phyloP scores from a whole-genome alignment of 164 flowering plant genomes.

The Stephania yunnanensis region DNA sequence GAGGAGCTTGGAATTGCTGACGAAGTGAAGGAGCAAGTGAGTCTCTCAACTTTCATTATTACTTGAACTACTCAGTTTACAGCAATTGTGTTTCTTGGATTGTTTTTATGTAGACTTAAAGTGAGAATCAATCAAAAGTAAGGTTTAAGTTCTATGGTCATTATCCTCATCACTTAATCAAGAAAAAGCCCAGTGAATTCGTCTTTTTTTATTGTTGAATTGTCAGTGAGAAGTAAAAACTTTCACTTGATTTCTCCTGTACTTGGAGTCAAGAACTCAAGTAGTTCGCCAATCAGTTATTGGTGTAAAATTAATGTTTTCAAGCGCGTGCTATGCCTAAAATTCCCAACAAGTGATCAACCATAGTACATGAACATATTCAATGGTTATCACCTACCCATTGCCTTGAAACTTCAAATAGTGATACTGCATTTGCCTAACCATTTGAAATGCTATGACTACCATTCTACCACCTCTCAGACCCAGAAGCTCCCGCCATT shows the following conservation, averaged over 20 bases:
- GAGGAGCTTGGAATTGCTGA: constrained; percentile 60
- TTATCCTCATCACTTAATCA: too few species aligned
- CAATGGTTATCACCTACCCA: neutral
- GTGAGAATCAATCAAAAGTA: too few species aligned
- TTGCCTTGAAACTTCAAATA: neutral
- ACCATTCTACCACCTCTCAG: neutral
- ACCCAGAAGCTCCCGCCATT: too few species aligned
- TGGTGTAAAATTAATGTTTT: too few species aligned
- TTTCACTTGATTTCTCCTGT: too few species aligned
- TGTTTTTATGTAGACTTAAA: neutral
- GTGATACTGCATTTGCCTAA: neutral
- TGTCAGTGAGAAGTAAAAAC: too few species aligned
- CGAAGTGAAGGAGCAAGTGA: constrained; percentile 73
- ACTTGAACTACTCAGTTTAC: neutral
- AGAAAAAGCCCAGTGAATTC: too few species aligned
- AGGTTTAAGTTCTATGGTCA: neutral
- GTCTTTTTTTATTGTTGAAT: neutral
- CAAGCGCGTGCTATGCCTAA: neutral
- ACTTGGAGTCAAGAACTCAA: too few species aligned
- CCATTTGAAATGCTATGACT: neutral
- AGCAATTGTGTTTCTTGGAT: neutral
- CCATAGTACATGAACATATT: neutral
- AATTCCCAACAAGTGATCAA: neutral
- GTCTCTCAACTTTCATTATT: neutral
- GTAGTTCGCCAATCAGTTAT: too few species aligned